A percentile compares a stretch with the other conserved stretches of the same genome.
Evolutionary conservation across 1,284 basidiomycete species (phyloP).

Genomic region (Cutaneotrichosporon sp.): DNA sequence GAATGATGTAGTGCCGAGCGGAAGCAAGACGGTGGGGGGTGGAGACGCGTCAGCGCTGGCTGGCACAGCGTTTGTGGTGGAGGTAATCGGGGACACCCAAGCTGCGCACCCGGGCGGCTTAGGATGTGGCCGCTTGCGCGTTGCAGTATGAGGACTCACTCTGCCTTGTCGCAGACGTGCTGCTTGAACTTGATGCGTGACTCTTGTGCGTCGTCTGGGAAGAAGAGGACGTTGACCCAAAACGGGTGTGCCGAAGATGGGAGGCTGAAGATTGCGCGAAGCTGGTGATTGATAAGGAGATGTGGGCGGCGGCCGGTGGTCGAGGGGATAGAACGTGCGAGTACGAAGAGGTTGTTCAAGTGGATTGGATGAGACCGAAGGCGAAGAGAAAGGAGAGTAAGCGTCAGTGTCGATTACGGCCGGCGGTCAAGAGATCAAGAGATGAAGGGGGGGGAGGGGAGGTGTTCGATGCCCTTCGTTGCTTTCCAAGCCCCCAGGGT

Average conservation of each 20-base stretch:
- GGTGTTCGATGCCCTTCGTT: too few relatives aligned
- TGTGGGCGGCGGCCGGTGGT: too few relatives aligned
- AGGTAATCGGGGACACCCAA: too few relatives aligned
- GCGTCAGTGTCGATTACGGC: too few relatives aligned
- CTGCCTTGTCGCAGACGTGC: constrained; percentile 45
- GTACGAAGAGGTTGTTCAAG: neutral
- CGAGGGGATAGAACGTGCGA: neutral
- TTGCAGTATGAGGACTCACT: constrained; percentile 35
- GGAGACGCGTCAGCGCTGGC: constrained; percentile 15
- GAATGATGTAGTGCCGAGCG: constrained; percentile 7
- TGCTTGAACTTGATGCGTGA: constrained; percentile 48
- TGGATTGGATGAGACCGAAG: neutral
- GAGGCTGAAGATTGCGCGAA: constrained; percentile 43
- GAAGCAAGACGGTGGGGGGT: neutral
- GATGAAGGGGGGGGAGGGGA: too few relatives aligned
- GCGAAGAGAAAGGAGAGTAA: neutral
- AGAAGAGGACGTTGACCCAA: constrained; percentile 45
- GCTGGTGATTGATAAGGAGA: constrained; percentile 21
- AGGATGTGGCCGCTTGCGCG: neutral
- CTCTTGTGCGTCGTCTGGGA: constrained; percentile 39
- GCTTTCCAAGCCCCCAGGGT: too few relatives aligned
- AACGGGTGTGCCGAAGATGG: constrained; percentile 42
- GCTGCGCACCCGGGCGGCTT: too few relatives aligned
- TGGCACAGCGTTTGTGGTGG: neutral
- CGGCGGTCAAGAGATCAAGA: neutral